Evolutionary conservation across 176 grass and related monocot species (phyloP), one percentile per base, ranked within the genome.

Genomic region (Carex kokanica): DNA sequence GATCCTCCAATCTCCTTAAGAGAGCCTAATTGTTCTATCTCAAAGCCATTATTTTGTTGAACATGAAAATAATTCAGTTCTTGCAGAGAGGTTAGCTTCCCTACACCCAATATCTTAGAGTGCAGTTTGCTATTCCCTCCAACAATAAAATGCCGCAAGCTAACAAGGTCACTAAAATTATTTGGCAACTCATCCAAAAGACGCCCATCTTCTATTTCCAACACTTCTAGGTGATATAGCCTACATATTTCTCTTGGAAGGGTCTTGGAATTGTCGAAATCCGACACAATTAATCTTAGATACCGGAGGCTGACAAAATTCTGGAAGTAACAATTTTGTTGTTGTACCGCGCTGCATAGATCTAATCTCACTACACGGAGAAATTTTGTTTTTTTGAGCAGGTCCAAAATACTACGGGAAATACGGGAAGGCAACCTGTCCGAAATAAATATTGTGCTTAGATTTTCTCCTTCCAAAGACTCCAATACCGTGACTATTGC

Each of bases 151-250:
- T 86, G 82, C 0, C 55, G 29, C 16, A 89, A 18, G 25, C 29
- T 82, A 29, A 81, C 38, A 16, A 91, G 73, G 31, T 61, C 64
- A 51, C 63, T 23, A 1, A 86, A 57, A 15, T 8, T 59, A 25
- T 3, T 21, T 10, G 18, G 20, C 15, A 71, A 21, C 15, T 54
- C 40, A n/a, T n/a, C n/a, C n/a, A n/a, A n/a, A n/a, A n/a, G n/a
- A n/a, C 6, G 8, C 4, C 5, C 40, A 41, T 0, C 6, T 7
- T 1, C 40, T 0, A 71, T 9, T 79, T 90, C 1, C 16, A 88
- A 6, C 23, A 87, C 88, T 84, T 90, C 60, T 70, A 93, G 54
- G 45, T 93, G 83, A 31, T 83, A 88, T 1, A 41, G 83, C 1
- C 31, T 82, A 17, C 53, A 75, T 8, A 86, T 3, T 51, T 11